Evolutionary conservation across 106 monocot species (phyloP).

Genomic region (Acorus gramineus): DNA sequence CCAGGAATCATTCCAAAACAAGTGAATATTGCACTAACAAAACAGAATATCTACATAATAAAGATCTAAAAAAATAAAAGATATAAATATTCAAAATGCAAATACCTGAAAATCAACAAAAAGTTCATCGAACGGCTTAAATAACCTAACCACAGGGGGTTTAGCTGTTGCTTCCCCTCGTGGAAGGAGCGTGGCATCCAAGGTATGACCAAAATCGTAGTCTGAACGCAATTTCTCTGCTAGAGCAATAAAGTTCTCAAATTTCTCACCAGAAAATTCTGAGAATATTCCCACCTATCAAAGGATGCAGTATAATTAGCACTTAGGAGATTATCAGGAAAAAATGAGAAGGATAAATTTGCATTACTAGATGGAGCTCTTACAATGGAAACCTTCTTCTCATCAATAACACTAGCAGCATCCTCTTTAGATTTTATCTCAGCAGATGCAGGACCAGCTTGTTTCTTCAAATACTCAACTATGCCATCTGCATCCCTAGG

Average conservation of each 20-base stretch:
- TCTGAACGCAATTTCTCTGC: conserved; percentile 75
- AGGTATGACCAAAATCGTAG: conserved; percentile 75
- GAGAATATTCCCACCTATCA: conserved; percentile 75
- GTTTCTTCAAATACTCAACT: conserved; percentile 81
- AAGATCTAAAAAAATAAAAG: background rate
- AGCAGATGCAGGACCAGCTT: conserved; percentile 65
- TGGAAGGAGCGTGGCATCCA: conserved; percentile 72
- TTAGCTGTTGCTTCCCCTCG: conserved; percentile 47
- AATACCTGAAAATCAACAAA: conserved; percentile 63
- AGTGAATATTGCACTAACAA: background rate
- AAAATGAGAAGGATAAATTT: background rate
- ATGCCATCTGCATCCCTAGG: conserved; percentile 85
- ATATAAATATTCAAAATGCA: background rate
- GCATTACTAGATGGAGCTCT: conserved; percentile 16
- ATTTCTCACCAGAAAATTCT: conserved; percentile 62
- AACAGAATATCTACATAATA: background rate
- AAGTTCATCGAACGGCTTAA: conserved; percentile 94
- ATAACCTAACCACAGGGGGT: conserved; percentile 53
- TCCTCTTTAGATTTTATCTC: conserved; percentile 74
- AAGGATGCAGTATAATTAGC: background rate
- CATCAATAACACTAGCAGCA: conserved; percentile 27
- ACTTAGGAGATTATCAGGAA: background rate
- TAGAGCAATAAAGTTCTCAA: conserved; percentile 48
- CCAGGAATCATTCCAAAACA: background rate
- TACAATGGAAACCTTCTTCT: conserved; percentile 71